Conservation (phyloP, 768 basidiomycete species). For the Auricularia cornea region DNA sequence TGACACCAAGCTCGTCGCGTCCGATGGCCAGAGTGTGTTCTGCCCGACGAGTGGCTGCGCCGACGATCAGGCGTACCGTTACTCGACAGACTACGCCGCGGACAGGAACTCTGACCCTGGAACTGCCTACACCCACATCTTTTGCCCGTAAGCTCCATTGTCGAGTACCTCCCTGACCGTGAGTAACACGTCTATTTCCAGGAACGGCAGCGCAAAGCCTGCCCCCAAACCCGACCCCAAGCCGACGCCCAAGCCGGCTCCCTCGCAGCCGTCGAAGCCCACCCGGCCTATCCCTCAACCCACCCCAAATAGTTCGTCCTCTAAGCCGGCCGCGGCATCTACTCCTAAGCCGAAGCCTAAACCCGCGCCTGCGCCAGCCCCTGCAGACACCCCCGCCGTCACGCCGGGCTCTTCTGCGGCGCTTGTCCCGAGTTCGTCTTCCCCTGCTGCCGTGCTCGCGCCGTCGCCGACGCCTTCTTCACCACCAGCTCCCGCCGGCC, state of each 20-base stretch:
- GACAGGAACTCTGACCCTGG: conserved; percentile 5
- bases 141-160: conserved; percentile 1
- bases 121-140: conserved; percentile 1
- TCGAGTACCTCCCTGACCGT: background rate
- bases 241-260: background rate
- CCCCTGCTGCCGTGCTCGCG: background rate
- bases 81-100: conserved; percentile 2
- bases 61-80: conserved; percentile 3
- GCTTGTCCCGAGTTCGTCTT: background rate
- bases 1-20: conserved; percentile 1
- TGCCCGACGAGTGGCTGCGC: background rate
- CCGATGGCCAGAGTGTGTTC: background rate
- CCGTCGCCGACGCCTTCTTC: background rate
- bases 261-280: background rate
- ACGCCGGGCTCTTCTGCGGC: background rate
- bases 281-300: background rate
- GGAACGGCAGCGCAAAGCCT: background rate
- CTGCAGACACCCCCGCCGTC: background rate
- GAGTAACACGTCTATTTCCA: background rate
- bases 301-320: background rate
- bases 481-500: background rate
- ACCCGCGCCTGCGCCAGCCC: background rate
- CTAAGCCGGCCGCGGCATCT: background rate
- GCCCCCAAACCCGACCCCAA: background rate
- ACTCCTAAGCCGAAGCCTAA: background rate